Conservation (phyloP, 306 rosid species). For the Leucaena leucocephala region DNA sequence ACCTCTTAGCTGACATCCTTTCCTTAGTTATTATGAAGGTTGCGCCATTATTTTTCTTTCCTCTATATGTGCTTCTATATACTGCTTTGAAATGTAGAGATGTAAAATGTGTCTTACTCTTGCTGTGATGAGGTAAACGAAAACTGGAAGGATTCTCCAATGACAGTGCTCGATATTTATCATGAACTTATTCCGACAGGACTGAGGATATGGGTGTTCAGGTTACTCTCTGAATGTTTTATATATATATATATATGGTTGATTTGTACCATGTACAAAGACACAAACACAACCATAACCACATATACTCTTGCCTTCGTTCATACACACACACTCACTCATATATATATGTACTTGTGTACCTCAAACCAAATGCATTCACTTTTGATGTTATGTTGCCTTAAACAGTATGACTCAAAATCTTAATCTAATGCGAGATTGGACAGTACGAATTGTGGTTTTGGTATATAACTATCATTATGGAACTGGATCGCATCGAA, state of each 20-base stretch:
- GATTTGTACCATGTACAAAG: neutral
- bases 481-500: neutral
- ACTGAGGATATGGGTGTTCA: constrained; percentile 86
- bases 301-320: neutral
- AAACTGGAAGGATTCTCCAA: constrained; percentile 85
- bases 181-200: constrained; percentile 68
- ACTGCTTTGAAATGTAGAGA: neutral
- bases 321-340: neutral
- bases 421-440: neutral
- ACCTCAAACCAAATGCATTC: neutral
- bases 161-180: constrained; percentile 68
- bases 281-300: neutral
- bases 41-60: neutral
- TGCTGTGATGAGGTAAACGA: neutral
- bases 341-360: neutral
- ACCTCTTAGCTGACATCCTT: neutral
- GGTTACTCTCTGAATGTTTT: constrained; percentile 52
- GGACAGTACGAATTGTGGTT: neutral
- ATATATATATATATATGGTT: neutral
- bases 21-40: neutral
- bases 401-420: neutral
- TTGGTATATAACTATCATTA: neutral
- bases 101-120: constrained; percentile 22
- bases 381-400: neutral
- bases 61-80: neutral